A percentile compares a stretch with the other conserved stretches of the same genome.
Conservation (phyloP, 768 basidiomycete species). For the Suillus subaureus region DNA sequence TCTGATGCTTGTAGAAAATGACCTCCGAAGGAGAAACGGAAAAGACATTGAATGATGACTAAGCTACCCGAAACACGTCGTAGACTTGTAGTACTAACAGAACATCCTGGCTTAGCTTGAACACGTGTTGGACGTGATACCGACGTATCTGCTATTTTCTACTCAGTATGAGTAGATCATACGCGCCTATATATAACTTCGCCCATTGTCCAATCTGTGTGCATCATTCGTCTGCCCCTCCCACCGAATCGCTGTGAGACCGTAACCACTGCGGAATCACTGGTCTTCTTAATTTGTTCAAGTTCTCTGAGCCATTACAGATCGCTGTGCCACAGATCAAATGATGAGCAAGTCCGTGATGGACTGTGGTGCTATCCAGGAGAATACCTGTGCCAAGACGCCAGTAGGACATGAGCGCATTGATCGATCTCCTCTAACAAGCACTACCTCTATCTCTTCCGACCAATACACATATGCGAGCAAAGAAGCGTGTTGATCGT, state of each 20-base stretch:
- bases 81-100: background rate
- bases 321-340: background rate
- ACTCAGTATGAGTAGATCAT: background rate
- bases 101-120: background rate
- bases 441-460: background rate
- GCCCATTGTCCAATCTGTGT: background rate
- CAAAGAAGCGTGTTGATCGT: background rate
- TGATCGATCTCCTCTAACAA: background rate
- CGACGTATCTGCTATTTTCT: background rate
- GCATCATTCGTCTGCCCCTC: background rate
- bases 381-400: background rate
- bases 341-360: background rate
- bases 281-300: too few species aligned
- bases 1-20: slow-evolving; percentile 20
- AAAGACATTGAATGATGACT: slow-evolving; percentile 12
- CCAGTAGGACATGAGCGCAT: background rate
- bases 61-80: slow-evolving; percentile 6
- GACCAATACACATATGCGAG: background rate
- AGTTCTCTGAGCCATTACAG: background rate
- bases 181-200: background rate
- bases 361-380: background rate
- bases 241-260: background rate
- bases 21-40: slow-evolving; percentile 18
- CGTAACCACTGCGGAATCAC: background rate
- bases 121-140: background rate